Base-by-base conservation (phyloP, 2,329 filamentous ascomycete species). In the Trichothecium sympodiale region DNA sequence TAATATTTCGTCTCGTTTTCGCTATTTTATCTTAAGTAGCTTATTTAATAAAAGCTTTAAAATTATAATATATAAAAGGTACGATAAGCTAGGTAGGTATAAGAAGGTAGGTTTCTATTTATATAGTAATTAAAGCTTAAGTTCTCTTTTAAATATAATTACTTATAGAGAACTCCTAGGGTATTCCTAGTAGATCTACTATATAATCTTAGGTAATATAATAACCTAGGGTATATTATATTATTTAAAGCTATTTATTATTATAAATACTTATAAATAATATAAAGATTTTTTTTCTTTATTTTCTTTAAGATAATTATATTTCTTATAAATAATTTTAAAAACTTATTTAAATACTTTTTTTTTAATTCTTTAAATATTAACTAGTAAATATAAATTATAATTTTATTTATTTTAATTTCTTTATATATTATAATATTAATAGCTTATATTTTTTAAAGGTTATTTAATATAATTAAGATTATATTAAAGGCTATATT, bases 321-420 rank as follows among this genome's bases (percentile, higher is more conserved):
- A 26, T 29, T 13, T 15, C 18, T 35, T 9, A 17, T 10, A 27
- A 15, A 35, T 12, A 26, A n/a, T 3, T 34, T 38, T 26, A 31
- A 15, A 10, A 12, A 31, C 8, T 12, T 10, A 31, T 12, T 31
- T 34, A 34, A 13, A 5, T 12, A 14, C 4, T 20, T 14, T 8
- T 18, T 6, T 27, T 26, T 20, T 34, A 38, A 34, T n/a, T n/a
- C n/a, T n/a, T n/a, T n/a, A 30, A n/a, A 12, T 29, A 38, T 2
- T 12, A 20, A 13, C 10, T 17, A 37, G 17, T 13, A 14, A 17
- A 27, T 28, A 18, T 16, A 27, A 18, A 16, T 14, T 20, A 13
- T 36, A 36, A 14, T 17, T 36, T 31, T 31, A 17, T 26, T 20
- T 15, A 17, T 17, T 8, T 31, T 23, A 17, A n/a, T n/a, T n/a